Evolutionary conservation across 192 early-diverging fungal genomes (phyloP), one percentile per base, ranked within the genome.

Genomic region (Thamnidium elegans): DNA sequence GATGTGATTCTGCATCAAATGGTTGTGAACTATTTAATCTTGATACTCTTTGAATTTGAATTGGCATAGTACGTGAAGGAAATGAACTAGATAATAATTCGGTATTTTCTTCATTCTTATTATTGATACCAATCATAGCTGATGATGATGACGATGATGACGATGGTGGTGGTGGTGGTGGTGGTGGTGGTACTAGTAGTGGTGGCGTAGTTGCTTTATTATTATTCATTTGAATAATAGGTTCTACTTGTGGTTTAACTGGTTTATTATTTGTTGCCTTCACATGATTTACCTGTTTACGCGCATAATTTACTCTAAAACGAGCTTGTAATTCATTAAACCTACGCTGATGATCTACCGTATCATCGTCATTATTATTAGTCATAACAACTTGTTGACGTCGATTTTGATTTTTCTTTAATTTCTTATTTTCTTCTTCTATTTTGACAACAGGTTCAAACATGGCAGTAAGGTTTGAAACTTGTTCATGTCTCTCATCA

Each of bases 1-100:
- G 83, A 48, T 82, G 79, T 45, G 80, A 76, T 60, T 80, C 83
- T 20, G 77, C 71, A 50, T 68, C 63, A 53, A 54, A 55, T 34
- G 55, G 20, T 43, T 46, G 63, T 30, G 11, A 51, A 42, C 14
- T 52, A 17, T 14, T 45, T 32, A 30, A 36, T 55, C 53, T 54
- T 42, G 34, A 20, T 8, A 68, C 66, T 17, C 72, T 23, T 32
- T 68, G 62, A 43, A 74, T 74, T 50, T 68, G 72, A 10, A 74
- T 74, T 4, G 72, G 72, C 32, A 69, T 65, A 11, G 72, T 62
- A 17, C 62, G 58, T 14, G 71, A 56, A 15, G 71, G 70, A 20
- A 63, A 62, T 5, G 66, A 63, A 7, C 55, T 62, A 1, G 62
- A 54, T 2, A 39, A 55, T 56, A 34, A 31, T 7, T 26, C 36